These are phyloP conservation scores for Polyplosphaeria fusca DNA, from an alignment of 495 filamentous ascomycete genomes.

Conservation along the genomic window DNA sequence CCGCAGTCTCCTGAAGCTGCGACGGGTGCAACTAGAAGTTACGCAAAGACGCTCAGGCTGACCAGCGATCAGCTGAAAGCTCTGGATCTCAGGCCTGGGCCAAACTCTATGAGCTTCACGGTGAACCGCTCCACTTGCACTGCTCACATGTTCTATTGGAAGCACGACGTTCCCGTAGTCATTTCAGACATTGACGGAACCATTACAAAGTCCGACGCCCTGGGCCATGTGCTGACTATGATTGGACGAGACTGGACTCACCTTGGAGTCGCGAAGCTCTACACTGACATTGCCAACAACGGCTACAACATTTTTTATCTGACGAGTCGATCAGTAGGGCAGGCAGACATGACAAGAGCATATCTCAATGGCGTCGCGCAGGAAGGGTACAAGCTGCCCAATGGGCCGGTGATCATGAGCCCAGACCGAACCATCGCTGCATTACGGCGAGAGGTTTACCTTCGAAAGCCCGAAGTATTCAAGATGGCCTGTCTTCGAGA, in stretches of 20 bases:
- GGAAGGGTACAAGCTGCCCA: conserved; percentile 79
- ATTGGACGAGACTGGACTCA: conserved; percentile 99
- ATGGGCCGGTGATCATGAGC: conserved; percentile 89
- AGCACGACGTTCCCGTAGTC: conserved; percentile 82
- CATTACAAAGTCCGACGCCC: conserved; percentile 96
- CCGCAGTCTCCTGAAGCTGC: conserved; percentile 68
- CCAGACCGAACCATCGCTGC: conserved; percentile 97
- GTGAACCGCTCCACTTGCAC: conserved; percentile 91
- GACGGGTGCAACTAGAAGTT: conserved; percentile 74
- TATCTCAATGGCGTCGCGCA: conserved; percentile 90
- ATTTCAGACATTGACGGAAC: conserved; percentile 99
- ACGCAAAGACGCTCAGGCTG: conserved; percentile 94
- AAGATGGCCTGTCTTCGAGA: conserved; percentile 98
- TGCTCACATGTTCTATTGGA: conserved; percentile 91
- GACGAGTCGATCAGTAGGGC: conserved; percentile 88
- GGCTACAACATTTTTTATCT: conserved; percentile 99
- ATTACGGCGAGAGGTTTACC: conserved; percentile 85
- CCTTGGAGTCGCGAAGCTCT: conserved; percentile 91
- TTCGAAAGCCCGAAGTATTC: conserved; percentile 96
- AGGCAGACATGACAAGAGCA: conserved; percentile 83
- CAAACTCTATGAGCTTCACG: conserved; percentile 91
- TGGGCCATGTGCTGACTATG: conserved; percentile 97
- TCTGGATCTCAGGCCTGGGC: conserved; percentile 73
- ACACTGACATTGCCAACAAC: conserved; percentile 91
- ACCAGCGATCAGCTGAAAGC: conserved; percentile 94